phyloP scores from a whole-genome alignment of 169 alveolate genomes.

The Babesia caballi region DNA sequence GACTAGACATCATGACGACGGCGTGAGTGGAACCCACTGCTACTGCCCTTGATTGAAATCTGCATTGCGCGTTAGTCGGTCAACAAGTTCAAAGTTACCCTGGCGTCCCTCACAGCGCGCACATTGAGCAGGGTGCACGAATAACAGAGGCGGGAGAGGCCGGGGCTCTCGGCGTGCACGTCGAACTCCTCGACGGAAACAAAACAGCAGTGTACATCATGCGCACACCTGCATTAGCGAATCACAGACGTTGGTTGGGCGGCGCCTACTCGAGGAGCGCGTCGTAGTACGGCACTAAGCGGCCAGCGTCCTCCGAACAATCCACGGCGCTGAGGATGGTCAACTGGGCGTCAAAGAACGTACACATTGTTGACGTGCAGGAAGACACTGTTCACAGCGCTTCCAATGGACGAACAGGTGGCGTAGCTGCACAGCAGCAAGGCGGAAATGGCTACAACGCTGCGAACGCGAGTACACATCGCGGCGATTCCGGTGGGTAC shows the following conservation, averaged over 20 bases:
- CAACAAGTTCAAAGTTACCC: slow-evolving; percentile 6
- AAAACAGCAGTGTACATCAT: slow-evolving; percentile 38
- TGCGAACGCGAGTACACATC: not conserved
- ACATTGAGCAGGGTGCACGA: slow-evolving; percentile 20
- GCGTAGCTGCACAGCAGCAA: not conserved
- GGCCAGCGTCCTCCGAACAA: slow-evolving; percentile 19
- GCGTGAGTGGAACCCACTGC: slow-evolving; percentile 2
- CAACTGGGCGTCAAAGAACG: not conserved
- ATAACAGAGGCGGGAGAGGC: slow-evolving; percentile 43
- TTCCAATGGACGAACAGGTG: not conserved
- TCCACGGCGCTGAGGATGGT: slow-evolving; percentile 26
- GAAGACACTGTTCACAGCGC: slow-evolving; percentile 22
- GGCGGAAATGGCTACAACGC: not conserved
- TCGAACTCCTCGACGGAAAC: slow-evolving; percentile 55
- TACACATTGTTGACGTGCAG: slow-evolving; percentile 62
- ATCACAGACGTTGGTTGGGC: not conserved
- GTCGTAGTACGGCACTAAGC: slow-evolving; percentile 30
- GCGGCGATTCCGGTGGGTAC: not conserved
- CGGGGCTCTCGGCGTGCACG: slow-evolving; percentile 34
- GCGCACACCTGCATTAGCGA: slow-evolving; percentile 24
- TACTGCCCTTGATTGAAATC: slow-evolving; percentile 48
- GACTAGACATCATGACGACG: not conserved
- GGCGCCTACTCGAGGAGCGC: slow-evolving; percentile 34
- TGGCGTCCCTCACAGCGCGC: slow-evolving; percentile 11
- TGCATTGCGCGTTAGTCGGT: not conserved